Percentiles rank a stretch among this genome's conserved stretches.
These are phyloP conservation scores for Stemphylium beticola DNA, from an alignment of 2,329 filamentous ascomycete species.

Conservation along the genomic window DNA sequence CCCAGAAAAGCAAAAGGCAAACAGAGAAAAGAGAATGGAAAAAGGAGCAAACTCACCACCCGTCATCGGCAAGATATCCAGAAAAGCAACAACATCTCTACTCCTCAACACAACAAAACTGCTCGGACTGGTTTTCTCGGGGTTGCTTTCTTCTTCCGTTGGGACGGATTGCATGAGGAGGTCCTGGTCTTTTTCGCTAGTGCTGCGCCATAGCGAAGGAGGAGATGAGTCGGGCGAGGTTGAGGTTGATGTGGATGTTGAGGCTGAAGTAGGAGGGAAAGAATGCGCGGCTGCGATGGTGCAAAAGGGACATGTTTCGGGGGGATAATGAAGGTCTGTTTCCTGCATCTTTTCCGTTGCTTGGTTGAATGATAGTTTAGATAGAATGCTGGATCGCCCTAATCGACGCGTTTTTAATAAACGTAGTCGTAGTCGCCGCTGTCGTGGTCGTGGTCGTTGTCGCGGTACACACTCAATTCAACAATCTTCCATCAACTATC, in stretches of 20 bases:
- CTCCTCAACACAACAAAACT: slow-evolving; percentile 76
- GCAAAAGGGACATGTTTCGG: slow-evolving; percentile 63
- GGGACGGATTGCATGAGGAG: slow-evolving; percentile 32
- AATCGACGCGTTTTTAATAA: not conserved
- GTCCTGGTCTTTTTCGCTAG: slow-evolving; percentile 14
- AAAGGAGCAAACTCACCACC: slow-evolving; percentile 56
- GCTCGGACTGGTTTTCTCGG: slow-evolving; percentile 46
- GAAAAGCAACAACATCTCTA: slow-evolving; percentile 78
- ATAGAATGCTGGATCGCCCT: too few species aligned
- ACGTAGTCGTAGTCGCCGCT: too few species aligned
- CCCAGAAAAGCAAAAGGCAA: not conserved
- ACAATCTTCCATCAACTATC: too few species aligned
- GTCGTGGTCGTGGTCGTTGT: too few species aligned
- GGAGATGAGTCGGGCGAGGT: slow-evolving; percentile 3
- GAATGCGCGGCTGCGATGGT: slow-evolving; percentile 61
- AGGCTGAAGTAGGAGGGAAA: slow-evolving; percentile 1
- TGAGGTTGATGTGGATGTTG: not conserved
- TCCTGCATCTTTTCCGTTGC: slow-evolving; percentile 29
- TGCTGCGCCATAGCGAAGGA: slow-evolving; percentile 3
- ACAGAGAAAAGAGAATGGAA: not conserved
- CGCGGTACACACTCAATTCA: too few species aligned
- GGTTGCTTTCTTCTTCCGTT: slow-evolving; percentile 28
- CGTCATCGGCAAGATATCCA: slow-evolving; percentile 90
- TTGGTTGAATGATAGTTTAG: not conserved
- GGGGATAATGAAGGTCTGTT: slow-evolving; percentile 49